Percentiles rank a stretch among this genome's conserved stretches.
phyloP scores from a whole-genome alignment of 805 yeast species.

The Hemisphaericaspora nanyangensis region DNA sequence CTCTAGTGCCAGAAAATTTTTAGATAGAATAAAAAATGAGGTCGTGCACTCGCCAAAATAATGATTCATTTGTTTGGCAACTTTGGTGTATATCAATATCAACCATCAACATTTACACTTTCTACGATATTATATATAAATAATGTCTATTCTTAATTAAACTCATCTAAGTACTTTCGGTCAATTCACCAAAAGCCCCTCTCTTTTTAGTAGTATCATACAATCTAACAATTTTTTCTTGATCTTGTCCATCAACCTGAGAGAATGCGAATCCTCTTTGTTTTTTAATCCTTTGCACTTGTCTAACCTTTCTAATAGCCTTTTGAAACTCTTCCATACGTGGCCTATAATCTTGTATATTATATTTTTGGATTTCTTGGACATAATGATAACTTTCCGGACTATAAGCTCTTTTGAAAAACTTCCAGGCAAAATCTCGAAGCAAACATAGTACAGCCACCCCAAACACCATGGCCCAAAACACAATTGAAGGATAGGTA shows the following conservation, averaged over 20 bases:
- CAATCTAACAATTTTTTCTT: slow-evolving; percentile 85
- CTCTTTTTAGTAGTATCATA: slow-evolving; percentile 89
- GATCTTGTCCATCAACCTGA: slow-evolving; percentile 86
- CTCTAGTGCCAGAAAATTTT: no score
- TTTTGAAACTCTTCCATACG: slow-evolving; percentile 94
- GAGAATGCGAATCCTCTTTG: slow-evolving; percentile 99
- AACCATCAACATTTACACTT: no score
- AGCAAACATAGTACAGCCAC: slow-evolving; percentile 74
- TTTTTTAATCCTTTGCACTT: slow-evolving; percentile 95
- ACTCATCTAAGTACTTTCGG: slow-evolving; percentile 18
- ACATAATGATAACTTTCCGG: slow-evolving; percentile 94
- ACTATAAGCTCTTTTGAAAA: slow-evolving; percentile 82
- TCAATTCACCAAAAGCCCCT: slow-evolving; percentile 61
- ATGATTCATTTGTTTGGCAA: no score
- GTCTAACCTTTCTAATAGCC: slow-evolving; percentile 95
- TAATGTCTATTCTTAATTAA: no score
- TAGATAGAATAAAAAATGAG: no score
- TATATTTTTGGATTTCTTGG: slow-evolving; percentile 94
- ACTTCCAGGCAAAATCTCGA: slow-evolving; percentile 93
- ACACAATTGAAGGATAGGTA: slow-evolving; percentile 71
- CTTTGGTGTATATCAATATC: no score
- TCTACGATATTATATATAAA: no score
- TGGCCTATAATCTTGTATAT: slow-evolving; percentile 92
- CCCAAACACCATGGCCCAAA: slow-evolving; percentile 80
- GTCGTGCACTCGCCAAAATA: no score